phyloP scores from a whole-genome alignment of 169 alveolate species.

The Cyclospora cayetanensis region DNA sequence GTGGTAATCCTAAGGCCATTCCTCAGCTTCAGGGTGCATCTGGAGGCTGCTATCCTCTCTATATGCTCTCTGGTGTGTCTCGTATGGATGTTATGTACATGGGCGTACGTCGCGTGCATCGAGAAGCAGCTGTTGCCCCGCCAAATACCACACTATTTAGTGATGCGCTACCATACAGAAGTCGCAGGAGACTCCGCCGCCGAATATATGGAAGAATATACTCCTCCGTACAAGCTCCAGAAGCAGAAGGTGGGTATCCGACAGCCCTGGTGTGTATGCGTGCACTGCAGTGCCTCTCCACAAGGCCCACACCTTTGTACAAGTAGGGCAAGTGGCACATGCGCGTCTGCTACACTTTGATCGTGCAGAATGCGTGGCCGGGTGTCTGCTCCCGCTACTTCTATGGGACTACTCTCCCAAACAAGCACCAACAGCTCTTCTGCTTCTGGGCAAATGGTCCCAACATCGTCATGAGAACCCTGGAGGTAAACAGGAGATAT shows the following conservation, averaged over 20 bases:
- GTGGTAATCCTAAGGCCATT: constrained; percentile 77
- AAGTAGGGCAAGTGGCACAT: no score
- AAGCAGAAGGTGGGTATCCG: constrained; percentile 77
- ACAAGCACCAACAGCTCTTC: constrained; percentile 86
- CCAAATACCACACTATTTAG: constrained; percentile 74
- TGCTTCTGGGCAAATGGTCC: constrained; percentile 87
- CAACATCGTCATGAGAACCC: constrained; percentile 74
- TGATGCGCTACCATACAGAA: constrained; percentile 75
- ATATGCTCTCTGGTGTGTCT: constrained; percentile 73
- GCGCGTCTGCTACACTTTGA: no score
- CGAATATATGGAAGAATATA: constrained; percentile 66
- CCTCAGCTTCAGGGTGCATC: constrained; percentile 76
- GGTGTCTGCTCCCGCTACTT: constrained; percentile 63
- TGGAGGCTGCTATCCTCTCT: constrained; percentile 77
- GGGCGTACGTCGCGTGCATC: constrained; percentile 69
- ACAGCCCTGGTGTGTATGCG: no score
- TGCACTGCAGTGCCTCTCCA: no score
- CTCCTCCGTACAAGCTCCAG: constrained; percentile 79
- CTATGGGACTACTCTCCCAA: constrained; percentile 81
- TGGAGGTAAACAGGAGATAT: constrained; percentile 22
- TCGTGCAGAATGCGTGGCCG: constrained; percentile 60
- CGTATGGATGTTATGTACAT: constrained; percentile 71
- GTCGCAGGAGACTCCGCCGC: constrained; percentile 8
- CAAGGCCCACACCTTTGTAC: no score
- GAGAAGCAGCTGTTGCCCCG: constrained; percentile 76